phyloP scores from a whole-genome alignment of 1,284 basidiomycete species.

The Inonotus hispidus region DNA sequence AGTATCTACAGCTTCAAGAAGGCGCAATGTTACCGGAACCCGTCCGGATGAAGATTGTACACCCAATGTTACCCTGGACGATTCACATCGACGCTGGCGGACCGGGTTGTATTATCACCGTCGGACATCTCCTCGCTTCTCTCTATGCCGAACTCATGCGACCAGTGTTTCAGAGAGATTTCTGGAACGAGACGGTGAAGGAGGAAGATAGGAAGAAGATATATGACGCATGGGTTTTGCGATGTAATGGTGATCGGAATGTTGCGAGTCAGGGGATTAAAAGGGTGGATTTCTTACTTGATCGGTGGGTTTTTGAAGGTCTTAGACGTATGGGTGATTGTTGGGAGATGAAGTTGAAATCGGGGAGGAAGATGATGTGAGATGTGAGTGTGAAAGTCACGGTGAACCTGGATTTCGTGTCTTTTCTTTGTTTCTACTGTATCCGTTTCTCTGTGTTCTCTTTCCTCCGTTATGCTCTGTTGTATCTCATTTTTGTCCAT shows the following conservation, averaged over 20 bases:
- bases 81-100: constrained; percentile 3
- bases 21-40: constrained; percentile 4
- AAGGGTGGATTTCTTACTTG: constrained; percentile 13
- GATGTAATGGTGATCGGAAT: neutral
- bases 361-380: constrained; percentile 8
- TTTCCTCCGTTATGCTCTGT: neutral
- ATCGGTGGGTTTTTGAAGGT: constrained; percentile 12
- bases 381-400: neutral
- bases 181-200: constrained; percentile 8
- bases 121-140: constrained; percentile 10
- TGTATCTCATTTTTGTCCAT: neutral
- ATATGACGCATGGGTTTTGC: constrained; percentile 3
- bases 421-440: neutral
- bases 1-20: constrained; percentile 12
- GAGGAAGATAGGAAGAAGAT: constrained; percentile 16
- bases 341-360: constrained; percentile 16
- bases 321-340: constrained; percentile 7
- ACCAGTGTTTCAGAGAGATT: constrained; percentile 6
- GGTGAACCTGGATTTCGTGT: constrained; percentile 23
- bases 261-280: constrained; percentile 14
- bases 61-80: constrained; percentile 12
- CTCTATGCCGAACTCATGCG: constrained; percentile 1
- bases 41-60: constrained; percentile 2
- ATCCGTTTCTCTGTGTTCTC: neutral
- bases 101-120: constrained; percentile 10